Evolutionary conservation across 768 basidiomycete genomes (phyloP), one percentile per base, ranked within the genome.

Genomic region (Calocybe gangraenosa): DNA sequence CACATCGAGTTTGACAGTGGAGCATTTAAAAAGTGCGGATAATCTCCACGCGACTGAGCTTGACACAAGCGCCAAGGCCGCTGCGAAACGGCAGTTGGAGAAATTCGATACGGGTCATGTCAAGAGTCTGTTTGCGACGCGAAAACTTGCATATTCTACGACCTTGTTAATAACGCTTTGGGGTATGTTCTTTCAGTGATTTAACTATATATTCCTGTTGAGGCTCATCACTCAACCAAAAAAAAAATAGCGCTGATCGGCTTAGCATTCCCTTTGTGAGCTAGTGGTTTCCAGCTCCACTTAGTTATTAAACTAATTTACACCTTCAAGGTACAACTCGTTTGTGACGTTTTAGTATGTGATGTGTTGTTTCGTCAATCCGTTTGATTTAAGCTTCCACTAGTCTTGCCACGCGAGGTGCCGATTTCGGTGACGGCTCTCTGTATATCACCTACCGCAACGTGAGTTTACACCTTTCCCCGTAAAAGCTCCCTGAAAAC

Each of bases 361-460:
- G 8, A 18, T 11, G 25, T 11, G 25, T 28, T 28, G 6, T 28
- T 5, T 11, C 25, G 25, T 28, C 6, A 28, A 28, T 5, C 11
- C 25, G 25, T 11, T 28, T 5, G 15, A n/a, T 23, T 5, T 20
- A 19, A 11, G 18, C 3, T 23, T 13, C 23, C n/a, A 4, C 14
- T 41, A 84, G 83, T 58, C 74, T 87, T 22, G 63, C 74, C 15
- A 81, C 67, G n/a, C 72, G 82, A 35, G 87, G 86, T 7, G 78
- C 82, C 0, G 61, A 78, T 40, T 84, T 86, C 42, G 85, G 85
- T 1, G 84, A 87, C 47, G 74, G 79, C 0, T 84, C 82, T 3
- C 60, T 79, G 2, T 78, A 84, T 52, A 82, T 81, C 52, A 85
- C 84, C 0, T 89, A 89, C 52, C 78, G 86, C 15, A 88, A 88